Conservation (phyloP, 805 yeast genomes). For the Wickerhamomyces chambardii region DNA sequence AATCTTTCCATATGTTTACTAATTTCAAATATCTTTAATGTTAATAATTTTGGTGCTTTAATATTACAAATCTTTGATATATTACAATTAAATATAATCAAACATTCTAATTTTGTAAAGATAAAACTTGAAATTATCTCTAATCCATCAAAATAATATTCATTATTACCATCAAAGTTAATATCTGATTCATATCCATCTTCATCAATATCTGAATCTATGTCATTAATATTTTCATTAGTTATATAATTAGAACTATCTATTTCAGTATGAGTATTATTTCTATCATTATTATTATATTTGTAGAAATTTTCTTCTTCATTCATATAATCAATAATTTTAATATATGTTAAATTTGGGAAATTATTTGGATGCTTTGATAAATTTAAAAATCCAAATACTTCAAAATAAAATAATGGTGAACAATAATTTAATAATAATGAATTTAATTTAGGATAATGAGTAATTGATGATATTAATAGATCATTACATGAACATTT, state of each 20-base stretch:
- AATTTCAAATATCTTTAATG: conserved; percentile 11
- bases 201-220: conserved; percentile 17
- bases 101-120: conserved; percentile 5
- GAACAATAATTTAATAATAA: conserved; percentile 16
- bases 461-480: conserved; percentile 5
- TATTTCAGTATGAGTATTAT: conserved; percentile 1
- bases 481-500: conserved; percentile 15
- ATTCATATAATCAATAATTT: conserved; percentile 17
- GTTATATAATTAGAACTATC: conserved; percentile 4
- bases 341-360: conserved; percentile 9
- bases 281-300: conserved; percentile 9
- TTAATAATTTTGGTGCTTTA: conserved; percentile 5
- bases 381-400: conserved; percentile 10
- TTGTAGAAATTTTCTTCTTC: conserved; percentile 16
- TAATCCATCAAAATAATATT: conserved; percentile 25
- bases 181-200: conserved; percentile 22
- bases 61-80: conserved; percentile 11
- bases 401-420: conserved; percentile 13
- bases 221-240: conserved; percentile 11
- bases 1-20: conserved; percentile 3
- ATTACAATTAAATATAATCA: conserved; percentile 14
- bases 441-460: conserved; percentile 6
- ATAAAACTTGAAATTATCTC: conserved; percentile 13
- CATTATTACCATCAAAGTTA: conserved; percentile 23
- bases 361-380: conserved; percentile 4